Percentiles rank a stretch among this genome's conserved stretches.
phyloP scores from a whole-genome alignment of 1,284 basidiomycete species.

The Macrocybe sp. region DNA sequence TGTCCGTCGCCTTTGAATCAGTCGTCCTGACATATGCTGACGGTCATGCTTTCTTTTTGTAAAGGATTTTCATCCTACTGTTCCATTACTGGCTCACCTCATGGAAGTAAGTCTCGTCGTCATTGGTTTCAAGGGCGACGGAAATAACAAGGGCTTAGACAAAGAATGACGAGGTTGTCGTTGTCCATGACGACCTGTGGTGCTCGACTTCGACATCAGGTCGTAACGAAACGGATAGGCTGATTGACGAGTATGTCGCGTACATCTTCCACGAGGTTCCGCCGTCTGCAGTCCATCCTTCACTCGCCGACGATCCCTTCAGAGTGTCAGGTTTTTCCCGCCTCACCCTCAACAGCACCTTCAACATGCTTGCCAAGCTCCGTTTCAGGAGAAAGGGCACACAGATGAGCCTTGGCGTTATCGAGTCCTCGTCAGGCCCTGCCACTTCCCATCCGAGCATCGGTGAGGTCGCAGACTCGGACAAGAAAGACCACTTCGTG shows the following conservation, averaged over 20 bases:
- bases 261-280: constrained; percentile 3
- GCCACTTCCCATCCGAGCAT: too few species aligned
- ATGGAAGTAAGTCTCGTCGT: constrained; percentile 10
- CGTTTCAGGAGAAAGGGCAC: too few species aligned
- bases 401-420: too few species aligned
- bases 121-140: neutral
- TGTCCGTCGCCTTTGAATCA: neutral
- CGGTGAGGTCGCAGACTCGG: constrained; percentile 2
- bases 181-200: constrained; percentile 8
- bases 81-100: constrained; percentile 7
- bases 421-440: too few species aligned
- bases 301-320: too few species aligned
- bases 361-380: too few species aligned
- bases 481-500: constrained; percentile 37
- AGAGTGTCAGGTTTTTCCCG: too few species aligned
- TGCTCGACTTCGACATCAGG: constrained; percentile 1
- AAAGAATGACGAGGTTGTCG: constrained; percentile 4
- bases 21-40: neutral
- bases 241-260: constrained; percentile 9
- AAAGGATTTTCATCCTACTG: constrained; percentile 12
- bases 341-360: too few species aligned
- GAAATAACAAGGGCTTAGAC: neutral
- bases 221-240: neutral
- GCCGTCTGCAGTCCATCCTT: too few species aligned
- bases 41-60: neutral